Evolutionary conservation across 371 early-diverging fungal species (phyloP).

Genomic region (Syncephalastrum sp.): DNA sequence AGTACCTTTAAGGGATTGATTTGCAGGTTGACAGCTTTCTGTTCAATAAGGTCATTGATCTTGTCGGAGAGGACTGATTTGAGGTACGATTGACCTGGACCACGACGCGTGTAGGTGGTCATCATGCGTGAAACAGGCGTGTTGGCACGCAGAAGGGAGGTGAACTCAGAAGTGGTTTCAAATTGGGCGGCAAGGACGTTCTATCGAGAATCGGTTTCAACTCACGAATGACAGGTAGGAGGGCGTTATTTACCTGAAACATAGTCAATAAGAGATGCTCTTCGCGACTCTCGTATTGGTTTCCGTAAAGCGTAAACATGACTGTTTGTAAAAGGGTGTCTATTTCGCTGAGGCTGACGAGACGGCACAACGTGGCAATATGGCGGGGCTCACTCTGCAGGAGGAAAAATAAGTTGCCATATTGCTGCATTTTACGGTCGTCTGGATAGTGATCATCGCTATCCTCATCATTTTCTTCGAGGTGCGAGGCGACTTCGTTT

Average conservation of each 20-base stretch:
- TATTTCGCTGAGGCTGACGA: conserved; percentile 85
- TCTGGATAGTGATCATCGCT: conserved; percentile 73
- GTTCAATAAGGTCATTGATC: conserved; percentile 60
- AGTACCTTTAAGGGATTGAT: conserved; percentile 80
- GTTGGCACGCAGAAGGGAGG: conserved; percentile 87
- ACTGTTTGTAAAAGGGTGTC: conserved; percentile 92
- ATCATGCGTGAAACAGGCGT: conserved; percentile 96
- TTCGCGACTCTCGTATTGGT: conserved; percentile 94
- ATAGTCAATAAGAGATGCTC: conserved; percentile 92
- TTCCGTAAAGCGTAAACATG: conserved; percentile 95
- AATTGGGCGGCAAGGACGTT: conserved; percentile 89
- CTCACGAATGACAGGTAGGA: not conserved
- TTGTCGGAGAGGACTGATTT: conserved; percentile 83
- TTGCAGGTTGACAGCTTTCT: conserved; percentile 70
- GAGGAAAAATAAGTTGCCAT: conserved; percentile 91
- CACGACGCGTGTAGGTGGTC: conserved; percentile 93
- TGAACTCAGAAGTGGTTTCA: conserved; percentile 85
- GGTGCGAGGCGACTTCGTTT: conserved; percentile 74
- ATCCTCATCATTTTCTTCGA: conserved; percentile 75
- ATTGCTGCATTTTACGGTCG: conserved; percentile 81
- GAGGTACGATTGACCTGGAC: conserved; percentile 91
- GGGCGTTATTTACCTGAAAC: conserved; percentile 74
- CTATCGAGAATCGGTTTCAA: conserved; percentile 26
- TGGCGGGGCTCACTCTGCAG: conserved; percentile 94
- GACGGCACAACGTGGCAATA: conserved; percentile 82